Conservation (phyloP, 352 stramenopile species). For the Phytopythium vexans region DNA sequence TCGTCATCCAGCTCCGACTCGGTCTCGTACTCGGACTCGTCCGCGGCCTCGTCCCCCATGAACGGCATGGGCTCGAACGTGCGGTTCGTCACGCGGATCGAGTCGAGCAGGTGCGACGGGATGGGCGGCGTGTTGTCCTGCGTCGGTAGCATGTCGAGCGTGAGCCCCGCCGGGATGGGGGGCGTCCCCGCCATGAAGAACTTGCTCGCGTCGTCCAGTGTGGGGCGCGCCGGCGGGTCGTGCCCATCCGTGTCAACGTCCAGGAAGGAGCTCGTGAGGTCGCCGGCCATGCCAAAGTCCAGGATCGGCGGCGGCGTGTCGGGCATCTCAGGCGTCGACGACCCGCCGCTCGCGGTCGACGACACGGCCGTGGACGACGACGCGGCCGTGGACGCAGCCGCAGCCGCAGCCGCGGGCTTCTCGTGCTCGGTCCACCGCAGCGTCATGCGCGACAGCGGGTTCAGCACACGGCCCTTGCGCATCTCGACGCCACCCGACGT, state of each 20-base stretch:
- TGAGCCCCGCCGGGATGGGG: conserved; percentile 44
- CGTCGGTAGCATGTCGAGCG: conserved; percentile 43
- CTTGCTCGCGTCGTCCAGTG: conserved; percentile 29
- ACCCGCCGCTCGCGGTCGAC: conserved; percentile 19
- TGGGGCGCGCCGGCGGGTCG: conserved; percentile 38
- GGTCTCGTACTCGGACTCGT: conserved; percentile 19
- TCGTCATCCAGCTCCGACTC: conserved; percentile 12
- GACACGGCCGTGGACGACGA: conserved; percentile 5
- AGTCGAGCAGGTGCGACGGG: conserved; percentile 22
- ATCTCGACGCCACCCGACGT: conserved; percentile 12
- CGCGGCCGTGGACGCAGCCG: conserved; percentile 8
- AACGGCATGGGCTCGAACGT: conserved; percentile 8
- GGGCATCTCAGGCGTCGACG: conserved; percentile 18
- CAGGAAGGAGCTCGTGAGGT: conserved; percentile 45
- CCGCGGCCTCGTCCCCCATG: conserved; percentile 21
- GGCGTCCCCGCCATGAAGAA: conserved; percentile 40
- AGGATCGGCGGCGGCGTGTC: conserved; percentile 25
- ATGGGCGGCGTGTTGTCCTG: conserved; percentile 35
- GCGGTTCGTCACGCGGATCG: conserved; percentile 20
- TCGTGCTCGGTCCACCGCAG: conserved; percentile 33
- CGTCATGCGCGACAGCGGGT: conserved; percentile 48
- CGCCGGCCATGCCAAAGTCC: conserved; percentile 11
- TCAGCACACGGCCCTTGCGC: conserved; percentile 29
- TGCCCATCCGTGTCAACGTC: conserved; percentile 44
- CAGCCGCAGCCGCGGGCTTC: conserved; percentile 6